Evolutionary conservation across 495 filamentous ascomycete species (phyloP).

Genomic region (Sporormia fimetaria): DNA sequence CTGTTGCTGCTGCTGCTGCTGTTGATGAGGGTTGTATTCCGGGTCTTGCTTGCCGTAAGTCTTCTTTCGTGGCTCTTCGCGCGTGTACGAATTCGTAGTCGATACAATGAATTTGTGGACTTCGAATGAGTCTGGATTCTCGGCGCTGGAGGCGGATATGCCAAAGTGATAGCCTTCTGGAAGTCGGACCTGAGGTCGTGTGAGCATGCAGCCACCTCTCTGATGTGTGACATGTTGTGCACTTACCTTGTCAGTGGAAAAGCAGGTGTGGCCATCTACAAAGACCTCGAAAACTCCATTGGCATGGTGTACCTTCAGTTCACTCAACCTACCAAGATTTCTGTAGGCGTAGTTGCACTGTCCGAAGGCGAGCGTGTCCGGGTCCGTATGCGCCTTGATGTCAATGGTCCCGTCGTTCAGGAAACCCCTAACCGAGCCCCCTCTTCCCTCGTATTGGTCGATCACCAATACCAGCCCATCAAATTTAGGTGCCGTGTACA

Average conservation of each 20-base stretch:
- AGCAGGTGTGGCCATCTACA: slow-evolving; percentile 73
- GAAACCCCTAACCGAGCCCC: slow-evolving; percentile 72
- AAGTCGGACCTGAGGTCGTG: slow-evolving; percentile 45
- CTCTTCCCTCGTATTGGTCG: slow-evolving; percentile 70
- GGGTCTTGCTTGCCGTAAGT: slow-evolving; percentile 32
- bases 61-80: slow-evolving; percentile 21
- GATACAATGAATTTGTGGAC: slow-evolving; percentile 70
- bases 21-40: slow-evolving; percentile 29
- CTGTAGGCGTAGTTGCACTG: slow-evolving; percentile 87
- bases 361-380: slow-evolving; percentile 83
- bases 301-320: slow-evolving; percentile 60
- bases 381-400: slow-evolving; percentile 64
- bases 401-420: slow-evolving; percentile 81
- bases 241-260: slow-evolving; percentile 61
- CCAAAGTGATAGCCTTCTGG: slow-evolving; percentile 78
- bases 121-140: slow-evolving; percentile 90
- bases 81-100: slow-evolving; percentile 25
- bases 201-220: not conserved
- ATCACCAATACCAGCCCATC: slow-evolving; percentile 81
- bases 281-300: slow-evolving; percentile 59
- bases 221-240: not conserved
- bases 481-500: slow-evolving; percentile 72
- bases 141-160: slow-evolving; percentile 74
- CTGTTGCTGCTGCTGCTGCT: slow-evolving; percentile 32
- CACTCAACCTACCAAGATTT: slow-evolving; percentile 73